Percentiles rank a stretch among this genome's conserved stretches.
Evolutionary conservation across 257 asterid genomes (phyloP).

Genomic region (Fraxinus americana): DNA sequence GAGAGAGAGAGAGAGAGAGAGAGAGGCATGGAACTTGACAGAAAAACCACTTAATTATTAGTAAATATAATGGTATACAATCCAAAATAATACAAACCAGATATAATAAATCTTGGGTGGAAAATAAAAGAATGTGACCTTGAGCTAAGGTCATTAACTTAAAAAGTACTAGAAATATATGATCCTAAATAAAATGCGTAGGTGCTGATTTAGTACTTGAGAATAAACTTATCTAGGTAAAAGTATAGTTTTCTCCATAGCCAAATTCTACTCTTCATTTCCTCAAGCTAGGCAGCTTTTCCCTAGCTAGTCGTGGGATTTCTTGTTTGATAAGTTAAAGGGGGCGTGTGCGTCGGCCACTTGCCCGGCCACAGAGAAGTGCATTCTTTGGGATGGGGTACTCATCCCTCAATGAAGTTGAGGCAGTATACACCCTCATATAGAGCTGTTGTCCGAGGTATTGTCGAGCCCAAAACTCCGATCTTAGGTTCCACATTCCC

Average conservation of each 20-base stretch:
- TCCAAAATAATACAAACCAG: background rate
- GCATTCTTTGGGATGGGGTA: conserved; percentile 71
- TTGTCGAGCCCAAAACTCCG: conserved; percentile 79
- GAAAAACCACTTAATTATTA: background rate
- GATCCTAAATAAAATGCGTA: conserved; percentile 26
- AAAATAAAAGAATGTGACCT: conserved; percentile 33
- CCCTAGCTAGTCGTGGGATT: conserved; percentile 18
- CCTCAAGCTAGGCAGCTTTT: conserved; percentile 13
- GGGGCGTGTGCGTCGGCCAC: conserved; percentile 63
- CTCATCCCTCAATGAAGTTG: conserved; percentile 75
- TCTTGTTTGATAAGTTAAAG: conserved; percentile 27
- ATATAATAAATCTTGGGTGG: conserved; percentile 6
- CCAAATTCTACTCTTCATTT: conserved; percentile 31
- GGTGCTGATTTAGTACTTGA: conserved; percentile 46
- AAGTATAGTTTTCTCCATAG: conserved; percentile 15
- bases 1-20: no score
- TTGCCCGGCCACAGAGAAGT: conserved; percentile 70
- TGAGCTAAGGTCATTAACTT: conserved; percentile 30
- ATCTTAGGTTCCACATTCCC: conserved; percentile 79
- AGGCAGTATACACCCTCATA: conserved; percentile 55
- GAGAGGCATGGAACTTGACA: background rate
- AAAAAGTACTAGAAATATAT: conserved; percentile 19
- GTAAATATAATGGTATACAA: conserved; percentile 2
- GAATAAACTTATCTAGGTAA: conserved; percentile 22
- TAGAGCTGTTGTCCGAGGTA: conserved; percentile 71